Conservation (phyloP, 2,329 filamentous ascomycete genomes). For the Didymella keratinophila region DNA sequence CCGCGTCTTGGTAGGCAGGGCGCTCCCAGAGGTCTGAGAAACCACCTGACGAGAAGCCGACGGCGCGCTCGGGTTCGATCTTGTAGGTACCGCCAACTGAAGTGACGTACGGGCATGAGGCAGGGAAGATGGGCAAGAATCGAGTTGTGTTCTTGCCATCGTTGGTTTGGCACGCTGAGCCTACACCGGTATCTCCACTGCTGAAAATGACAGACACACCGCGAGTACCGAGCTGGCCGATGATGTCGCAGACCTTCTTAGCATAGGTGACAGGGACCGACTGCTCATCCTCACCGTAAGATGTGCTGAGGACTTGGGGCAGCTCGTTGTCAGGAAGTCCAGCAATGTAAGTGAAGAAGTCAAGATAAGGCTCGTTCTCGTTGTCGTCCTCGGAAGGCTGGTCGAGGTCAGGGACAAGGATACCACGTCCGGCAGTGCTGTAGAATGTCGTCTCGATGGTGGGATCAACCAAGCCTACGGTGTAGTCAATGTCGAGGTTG, state of each 20-base stretch:
- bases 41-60: slow-evolving; percentile 54
- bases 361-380: slow-evolving; percentile 58
- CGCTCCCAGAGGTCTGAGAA: slow-evolving; percentile 56
- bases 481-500: slow-evolving; percentile 61
- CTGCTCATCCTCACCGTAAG: slow-evolving; percentile 53
- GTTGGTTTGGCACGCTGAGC: slow-evolving; percentile 56
- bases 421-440: slow-evolving; percentile 57
- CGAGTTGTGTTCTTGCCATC: slow-evolving; percentile 54
- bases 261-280: slow-evolving; percentile 49
- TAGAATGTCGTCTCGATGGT: slow-evolving; percentile 55
- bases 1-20: slow-evolving; percentile 54
- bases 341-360: slow-evolving; percentile 49
- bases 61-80: slow-evolving; percentile 51
- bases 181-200: slow-evolving; percentile 52
- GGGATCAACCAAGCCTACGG: slow-evolving; percentile 55
- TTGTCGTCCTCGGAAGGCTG: slow-evolving; percentile 53
- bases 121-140: slow-evolving; percentile 57
- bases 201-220: slow-evolving; percentile 53
- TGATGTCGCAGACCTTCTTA: slow-evolving; percentile 50
- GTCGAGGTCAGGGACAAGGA: slow-evolving; percentile 58
- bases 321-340: slow-evolving; percentile 45
- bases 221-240: slow-evolving; percentile 51
- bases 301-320: slow-evolving; percentile 50
- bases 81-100: slow-evolving; percentile 54
- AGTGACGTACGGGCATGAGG: slow-evolving; percentile 58